Conservation (phyloP, 2,329 filamentous ascomycete genomes). For the Penicillium brasilianum region DNA sequence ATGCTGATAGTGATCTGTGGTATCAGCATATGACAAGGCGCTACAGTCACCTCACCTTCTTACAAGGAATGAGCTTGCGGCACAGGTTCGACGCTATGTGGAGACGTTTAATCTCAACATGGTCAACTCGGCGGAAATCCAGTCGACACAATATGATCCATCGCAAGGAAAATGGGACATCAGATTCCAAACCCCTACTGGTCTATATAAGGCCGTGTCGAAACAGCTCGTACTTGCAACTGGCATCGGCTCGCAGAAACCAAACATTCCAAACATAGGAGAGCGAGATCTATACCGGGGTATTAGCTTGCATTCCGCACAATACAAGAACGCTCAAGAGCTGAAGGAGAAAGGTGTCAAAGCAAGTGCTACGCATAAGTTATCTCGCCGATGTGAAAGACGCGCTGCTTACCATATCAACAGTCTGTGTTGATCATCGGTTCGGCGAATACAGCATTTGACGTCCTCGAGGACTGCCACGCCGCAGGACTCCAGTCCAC, state of each 20-base stretch:
- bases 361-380: background rate
- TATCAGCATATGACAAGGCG: background rate
- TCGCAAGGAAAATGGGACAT: background rate
- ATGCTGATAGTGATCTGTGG: background rate
- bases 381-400: background rate
- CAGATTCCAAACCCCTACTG: background rate
- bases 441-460: background rate
- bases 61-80: background rate
- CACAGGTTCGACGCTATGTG: background rate
- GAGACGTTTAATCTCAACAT: background rate
- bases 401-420: background rate
- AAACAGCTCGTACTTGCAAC: background rate
- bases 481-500: background rate
- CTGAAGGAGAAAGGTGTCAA: background rate
- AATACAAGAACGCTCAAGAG: background rate
- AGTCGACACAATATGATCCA: background rate
- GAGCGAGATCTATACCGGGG: background rate
- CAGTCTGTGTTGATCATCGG: background rate
- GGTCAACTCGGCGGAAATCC: background rate
- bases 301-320: background rate
- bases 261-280: background rate
- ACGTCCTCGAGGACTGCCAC: background rate
- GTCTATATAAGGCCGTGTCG: background rate
- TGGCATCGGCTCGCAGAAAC: background rate
- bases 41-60: background rate